Evolutionary conservation across 805 yeast species (phyloP), one percentile per base, ranked within the genome.

Genomic region (Yamadazyma takamatsuzukensis): DNA sequence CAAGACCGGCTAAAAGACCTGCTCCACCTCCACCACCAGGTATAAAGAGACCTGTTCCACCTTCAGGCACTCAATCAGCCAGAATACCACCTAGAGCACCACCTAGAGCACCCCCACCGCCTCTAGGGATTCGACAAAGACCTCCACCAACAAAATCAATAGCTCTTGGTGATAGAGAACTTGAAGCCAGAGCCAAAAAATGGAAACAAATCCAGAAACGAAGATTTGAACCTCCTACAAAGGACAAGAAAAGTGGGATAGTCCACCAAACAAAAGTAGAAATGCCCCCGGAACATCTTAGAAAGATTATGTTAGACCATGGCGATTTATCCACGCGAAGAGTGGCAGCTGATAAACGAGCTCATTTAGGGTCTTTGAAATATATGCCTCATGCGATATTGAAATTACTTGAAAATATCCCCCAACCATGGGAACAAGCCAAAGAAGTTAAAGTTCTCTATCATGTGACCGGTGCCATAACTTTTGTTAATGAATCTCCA

Each of bases 341-440:
- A 41, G 83, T 84, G 30, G 80, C 90, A 14, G 75, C 83, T 9
- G 97, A 90, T 49, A 89, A 88, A 52, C 68, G 90, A 39, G 78
- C 96, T 0, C 88, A 85, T 48, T 60, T 94, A 16, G 96, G 96
- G 2, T 89, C 97, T 1, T 66, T 93, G 36, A 90, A 88, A 59
- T 94, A 83, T 61, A 74, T 94, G 80, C 99, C 99, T 0, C 97
- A 90, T 60, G 96, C 98, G 0, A 74, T 88, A 3, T 58, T 88
- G 44, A 93, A 93, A 56, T 70, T 93, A 24, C 52, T 93, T 24
- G 98, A 93, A 49, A 88, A 87, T 51, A 90, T 93, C 90, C 99
- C 99, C 0, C 95, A 88, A 53, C 99, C 99, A 1, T 93, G 99
- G 99, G 97, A 93, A 54, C 74, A 77, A 32, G 64, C 73, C 2